Evolutionary conservation across 345 rosid species (phyloP).

Genomic region (Eutrema japonicum): DNA sequence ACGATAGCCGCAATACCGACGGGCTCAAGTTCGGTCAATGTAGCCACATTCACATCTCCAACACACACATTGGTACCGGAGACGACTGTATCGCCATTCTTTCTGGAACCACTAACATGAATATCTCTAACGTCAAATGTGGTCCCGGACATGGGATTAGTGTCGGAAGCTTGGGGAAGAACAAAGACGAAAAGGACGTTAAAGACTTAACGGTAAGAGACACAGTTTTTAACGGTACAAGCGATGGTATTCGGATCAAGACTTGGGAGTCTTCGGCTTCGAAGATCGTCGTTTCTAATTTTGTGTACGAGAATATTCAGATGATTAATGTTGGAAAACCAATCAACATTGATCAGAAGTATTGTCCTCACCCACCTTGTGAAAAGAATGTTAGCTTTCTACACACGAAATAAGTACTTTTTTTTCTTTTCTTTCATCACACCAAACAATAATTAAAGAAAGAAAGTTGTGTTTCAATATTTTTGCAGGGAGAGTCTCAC

Average conservation of each 20-base stretch:
- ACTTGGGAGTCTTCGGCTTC: slow-evolving; percentile 41
- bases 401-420: background rate
- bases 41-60: slow-evolving; percentile 30
- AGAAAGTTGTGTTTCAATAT: background rate
- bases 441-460: background rate
- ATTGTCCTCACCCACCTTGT: slow-evolving; percentile 39
- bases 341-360: slow-evolving; percentile 36
- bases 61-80: slow-evolving; percentile 36
- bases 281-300: slow-evolving; percentile 25
- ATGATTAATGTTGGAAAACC: slow-evolving; percentile 39
- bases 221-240: slow-evolving; percentile 31
- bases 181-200: slow-evolving; percentile 36
- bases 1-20: slow-evolving; percentile 41
- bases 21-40: slow-evolving; percentile 41
- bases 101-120: slow-evolving; percentile 30
- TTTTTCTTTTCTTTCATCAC: background rate
- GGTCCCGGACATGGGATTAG: slow-evolving; percentile 44
- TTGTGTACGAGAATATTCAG: slow-evolving; percentile 36
- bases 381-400: slow-evolving; percentile 20
- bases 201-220: slow-evolving; percentile 13
- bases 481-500: slow-evolving; percentile 42
- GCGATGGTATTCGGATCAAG: slow-evolving; percentile 41
- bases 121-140: slow-evolving; percentile 36
- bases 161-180: slow-evolving; percentile 41
- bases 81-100: slow-evolving; percentile 45